phyloP scores from a whole-genome alignment of 2,329 filamentous ascomycete species.

The Parascedosporium putredinis region DNA sequence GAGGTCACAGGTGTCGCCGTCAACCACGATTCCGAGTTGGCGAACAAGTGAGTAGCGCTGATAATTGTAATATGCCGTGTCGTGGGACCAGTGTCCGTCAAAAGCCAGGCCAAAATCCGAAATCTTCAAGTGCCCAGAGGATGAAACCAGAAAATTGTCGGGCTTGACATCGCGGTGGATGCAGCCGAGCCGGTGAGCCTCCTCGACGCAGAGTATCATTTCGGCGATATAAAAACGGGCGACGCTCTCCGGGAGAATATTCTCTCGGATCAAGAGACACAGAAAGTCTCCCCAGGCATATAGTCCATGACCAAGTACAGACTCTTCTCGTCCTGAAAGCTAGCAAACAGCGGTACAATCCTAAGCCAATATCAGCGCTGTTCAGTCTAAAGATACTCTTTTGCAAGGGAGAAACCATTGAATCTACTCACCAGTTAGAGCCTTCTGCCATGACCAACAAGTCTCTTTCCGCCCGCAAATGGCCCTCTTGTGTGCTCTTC shows the following conservation, averaged over 20 bases:
- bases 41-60: slow-evolving; percentile 70
- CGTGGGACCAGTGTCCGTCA: slow-evolving; percentile 89
- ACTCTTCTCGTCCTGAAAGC: slow-evolving; percentile 76
- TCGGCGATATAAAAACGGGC: slow-evolving; percentile 86
- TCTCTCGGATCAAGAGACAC: slow-evolving; percentile 73
- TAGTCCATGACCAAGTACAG: slow-evolving; percentile 97
- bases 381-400: too few species aligned
- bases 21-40: slow-evolving; percentile 55
- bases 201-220: slow-evolving; percentile 92
- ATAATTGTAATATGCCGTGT: slow-evolving; percentile 74
- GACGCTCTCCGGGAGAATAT: slow-evolving; percentile 66
- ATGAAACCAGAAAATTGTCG: slow-evolving; percentile 88
- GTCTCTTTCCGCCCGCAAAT: slow-evolving; percentile 82
- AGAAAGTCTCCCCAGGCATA: slow-evolving; percentile 97
- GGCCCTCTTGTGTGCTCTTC: slow-evolving; percentile 80
- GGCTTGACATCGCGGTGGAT: slow-evolving; percentile 96
- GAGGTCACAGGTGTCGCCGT: slow-evolving; percentile 6
- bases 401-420: neutral
- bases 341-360: slow-evolving; percentile 79
- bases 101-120: slow-evolving; percentile 95
- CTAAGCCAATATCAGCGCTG: too few species aligned
- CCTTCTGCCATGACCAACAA: slow-evolving; percentile 82
- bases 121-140: slow-evolving; percentile 84
- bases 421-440: slow-evolving; percentile 57
- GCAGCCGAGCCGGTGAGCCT: slow-evolving; percentile 76